Percentiles rank a stretch among this genome's conserved stretches.
Conservation (phyloP, 257 asterid genomes). For the Leptodermis oblonga region DNA sequence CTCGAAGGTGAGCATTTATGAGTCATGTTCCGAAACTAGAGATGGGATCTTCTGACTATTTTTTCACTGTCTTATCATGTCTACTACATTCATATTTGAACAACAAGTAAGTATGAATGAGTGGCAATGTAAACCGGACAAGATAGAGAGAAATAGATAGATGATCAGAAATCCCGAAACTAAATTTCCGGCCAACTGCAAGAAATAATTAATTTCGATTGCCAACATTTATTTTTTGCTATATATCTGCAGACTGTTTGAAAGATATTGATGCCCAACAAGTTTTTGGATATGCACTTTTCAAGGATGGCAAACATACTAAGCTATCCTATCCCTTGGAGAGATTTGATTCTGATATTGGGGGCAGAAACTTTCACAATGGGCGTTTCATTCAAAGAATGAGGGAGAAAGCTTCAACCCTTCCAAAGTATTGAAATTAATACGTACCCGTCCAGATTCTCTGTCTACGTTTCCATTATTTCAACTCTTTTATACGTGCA, state of each 20-base stretch:
- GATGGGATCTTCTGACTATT: too few relatives aligned
- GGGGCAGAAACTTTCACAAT: slow-evolving; percentile 78
- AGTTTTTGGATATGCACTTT: slow-evolving; percentile 66
- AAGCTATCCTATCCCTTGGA: slow-evolving; percentile 69
- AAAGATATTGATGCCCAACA: slow-evolving; percentile 65
- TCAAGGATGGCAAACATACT: slow-evolving; percentile 58
- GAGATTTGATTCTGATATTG: slow-evolving; percentile 49
- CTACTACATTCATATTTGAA: too few relatives aligned
- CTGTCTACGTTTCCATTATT: neutral
- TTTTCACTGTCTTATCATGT: too few relatives aligned
- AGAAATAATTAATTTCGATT: neutral
- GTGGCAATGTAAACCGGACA: too few relatives aligned
- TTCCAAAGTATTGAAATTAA: slow-evolving; percentile 76
- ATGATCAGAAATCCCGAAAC: too few relatives aligned
- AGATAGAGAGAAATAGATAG: too few relatives aligned
- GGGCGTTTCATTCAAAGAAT: slow-evolving; percentile 77
- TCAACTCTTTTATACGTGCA: neutral
- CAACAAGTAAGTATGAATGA: too few relatives aligned
- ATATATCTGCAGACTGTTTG: slow-evolving; percentile 53
- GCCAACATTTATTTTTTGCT: slow-evolving; percentile 1
- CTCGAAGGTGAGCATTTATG: slow-evolving; percentile 50
- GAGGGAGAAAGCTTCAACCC: slow-evolving; percentile 72
- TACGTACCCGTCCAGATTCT: too few relatives aligned
- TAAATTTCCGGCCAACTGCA: neutral
- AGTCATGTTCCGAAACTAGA: too few relatives aligned